Conservation (phyloP, 177 flowering plant genomes). For the Vitis hybrid region DNA sequence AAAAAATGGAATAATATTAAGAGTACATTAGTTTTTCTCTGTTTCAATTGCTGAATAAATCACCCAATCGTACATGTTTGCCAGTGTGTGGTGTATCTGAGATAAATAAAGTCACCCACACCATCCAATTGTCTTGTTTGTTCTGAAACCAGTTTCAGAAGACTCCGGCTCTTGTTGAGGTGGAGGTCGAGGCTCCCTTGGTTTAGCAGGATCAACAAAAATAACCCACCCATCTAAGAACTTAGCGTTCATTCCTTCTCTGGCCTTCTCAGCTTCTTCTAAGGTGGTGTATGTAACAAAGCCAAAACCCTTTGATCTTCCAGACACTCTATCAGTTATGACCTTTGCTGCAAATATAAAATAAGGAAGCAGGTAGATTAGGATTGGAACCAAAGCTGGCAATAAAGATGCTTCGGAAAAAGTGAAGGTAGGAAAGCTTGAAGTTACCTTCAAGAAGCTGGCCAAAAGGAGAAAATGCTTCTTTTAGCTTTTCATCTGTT, state of each 20-base stretch:
- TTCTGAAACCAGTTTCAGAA: slow-evolving; percentile 53
- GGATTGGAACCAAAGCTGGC: background rate
- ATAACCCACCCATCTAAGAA: slow-evolving; percentile 95
- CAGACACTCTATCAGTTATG: slow-evolving; percentile 56
- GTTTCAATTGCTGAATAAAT: too few relatives aligned
- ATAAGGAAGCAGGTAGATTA: slow-evolving; percentile 1
- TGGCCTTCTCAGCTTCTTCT: slow-evolving; percentile 76
- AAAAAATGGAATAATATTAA: too few relatives aligned
- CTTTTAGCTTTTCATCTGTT: slow-evolving; percentile 68
- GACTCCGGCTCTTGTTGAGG: slow-evolving; percentile 41
- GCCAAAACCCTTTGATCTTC: slow-evolving; percentile 90
- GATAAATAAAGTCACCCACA: slow-evolving; percentile 42
- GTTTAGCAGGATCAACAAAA: slow-evolving; percentile 89
- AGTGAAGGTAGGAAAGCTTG: background rate
- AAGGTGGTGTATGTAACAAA: slow-evolving; percentile 72
- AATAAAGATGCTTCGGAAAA: background rate
- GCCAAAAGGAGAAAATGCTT: slow-evolving; percentile 82
- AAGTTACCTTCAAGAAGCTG: slow-evolving; percentile 64
- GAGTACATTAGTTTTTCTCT: too few relatives aligned
- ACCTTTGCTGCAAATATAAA: slow-evolving; percentile 61
- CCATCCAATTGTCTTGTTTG: slow-evolving; percentile 92
- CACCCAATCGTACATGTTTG: too few relatives aligned
- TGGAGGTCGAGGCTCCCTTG: slow-evolving; percentile 59
- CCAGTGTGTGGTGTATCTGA: background rate
- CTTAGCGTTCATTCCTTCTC: slow-evolving; percentile 64